Percentiles rank a stretch among this genome's conserved stretches.
Evolutionary conservation across 306 rosid genomes (phyloP).

Genomic region (Quercus cerris): DNA sequence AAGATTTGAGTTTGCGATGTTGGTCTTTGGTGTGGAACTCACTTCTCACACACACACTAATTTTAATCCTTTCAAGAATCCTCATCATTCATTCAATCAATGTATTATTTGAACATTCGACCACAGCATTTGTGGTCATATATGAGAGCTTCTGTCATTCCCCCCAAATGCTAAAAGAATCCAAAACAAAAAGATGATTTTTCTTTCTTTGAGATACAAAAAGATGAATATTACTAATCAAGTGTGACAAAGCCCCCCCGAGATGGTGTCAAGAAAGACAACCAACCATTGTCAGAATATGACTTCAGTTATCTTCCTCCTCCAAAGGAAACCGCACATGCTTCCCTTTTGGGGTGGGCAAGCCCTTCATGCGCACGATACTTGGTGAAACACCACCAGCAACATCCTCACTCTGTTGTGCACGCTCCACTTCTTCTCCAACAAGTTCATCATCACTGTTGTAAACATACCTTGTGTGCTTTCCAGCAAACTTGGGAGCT

Average conservation of each 20-base stretch:
- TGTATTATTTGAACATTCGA: slow-evolving; percentile 9
- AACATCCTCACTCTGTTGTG: neutral
- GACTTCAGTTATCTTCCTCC: slow-evolving; percentile 22
- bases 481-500: slow-evolving; percentile 56
- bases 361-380: slow-evolving; percentile 55
- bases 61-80: too few species aligned
- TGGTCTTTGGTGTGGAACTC: too few species aligned
- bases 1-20: too few species aligned
- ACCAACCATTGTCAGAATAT: slow-evolving; percentile 1
- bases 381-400: slow-evolving; percentile 27
- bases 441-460: slow-evolving; percentile 78
- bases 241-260: neutral
- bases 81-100: neutral
- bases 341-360: slow-evolving; percentile 88
- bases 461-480: slow-evolving; percentile 75
- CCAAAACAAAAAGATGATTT: neutral
- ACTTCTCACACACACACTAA: too few species aligned
- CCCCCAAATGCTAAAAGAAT: neutral
- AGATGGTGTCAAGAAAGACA: slow-evolving; percentile 41
- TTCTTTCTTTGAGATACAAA: neutral
- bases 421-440: slow-evolving; percentile 39
- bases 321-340: slow-evolving; percentile 70
- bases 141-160: neutral
- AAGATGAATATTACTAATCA: neutral
- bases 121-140: slow-evolving; percentile 10